A percentile compares a stretch with the other conserved stretches of the same genome.
These are phyloP conservation scores for Aspergillus sp. DNA, from an alignment of 2,329 filamentous ascomycete species.

Conservation along the genomic window DNA sequence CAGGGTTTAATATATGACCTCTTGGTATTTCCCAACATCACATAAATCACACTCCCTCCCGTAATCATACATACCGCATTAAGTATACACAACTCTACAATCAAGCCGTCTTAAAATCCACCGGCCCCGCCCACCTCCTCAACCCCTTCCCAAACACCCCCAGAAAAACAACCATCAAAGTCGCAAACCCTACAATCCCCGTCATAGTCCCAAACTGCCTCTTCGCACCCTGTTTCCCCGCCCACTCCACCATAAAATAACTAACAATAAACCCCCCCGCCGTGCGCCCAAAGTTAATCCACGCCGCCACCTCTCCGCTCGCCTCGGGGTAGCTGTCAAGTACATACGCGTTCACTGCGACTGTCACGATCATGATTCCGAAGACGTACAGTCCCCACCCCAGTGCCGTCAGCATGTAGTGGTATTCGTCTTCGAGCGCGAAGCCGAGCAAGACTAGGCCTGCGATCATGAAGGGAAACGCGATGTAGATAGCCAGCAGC, in stretches of 20 bases:
- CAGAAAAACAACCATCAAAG: constrained; percentile 37
- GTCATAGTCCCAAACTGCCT: constrained; percentile 50
- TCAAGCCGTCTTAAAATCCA: constrained; percentile 32
- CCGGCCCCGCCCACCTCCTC: constrained; percentile 35
- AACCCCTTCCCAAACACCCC: constrained; percentile 41
- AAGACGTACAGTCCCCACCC: constrained; percentile 58
- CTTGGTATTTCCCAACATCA: no score
- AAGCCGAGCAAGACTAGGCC: constrained; percentile 56
- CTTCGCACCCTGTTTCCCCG: constrained; percentile 43
- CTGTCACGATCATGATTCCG: constrained; percentile 56
- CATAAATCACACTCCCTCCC: no score
- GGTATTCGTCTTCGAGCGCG: constrained; percentile 50
- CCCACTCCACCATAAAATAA: constrained; percentile 57
- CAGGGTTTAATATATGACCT: no score
- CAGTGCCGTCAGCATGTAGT: constrained; percentile 52
- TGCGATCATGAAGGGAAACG: constrained; percentile 50
- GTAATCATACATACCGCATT: no score
- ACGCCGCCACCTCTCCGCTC: constrained; percentile 54
- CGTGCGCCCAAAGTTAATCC: constrained; percentile 53
- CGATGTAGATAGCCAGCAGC: constrained; percentile 49
- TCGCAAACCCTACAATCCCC: constrained; percentile 40
- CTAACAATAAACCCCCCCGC: constrained; percentile 53
- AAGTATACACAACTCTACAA: background rate
- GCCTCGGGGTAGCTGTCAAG: constrained; percentile 58
- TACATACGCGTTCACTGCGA: constrained; percentile 53